Conservation (phyloP, 2,329 filamentous ascomycete species). For the Pseudofabraea citricarpa region DNA sequence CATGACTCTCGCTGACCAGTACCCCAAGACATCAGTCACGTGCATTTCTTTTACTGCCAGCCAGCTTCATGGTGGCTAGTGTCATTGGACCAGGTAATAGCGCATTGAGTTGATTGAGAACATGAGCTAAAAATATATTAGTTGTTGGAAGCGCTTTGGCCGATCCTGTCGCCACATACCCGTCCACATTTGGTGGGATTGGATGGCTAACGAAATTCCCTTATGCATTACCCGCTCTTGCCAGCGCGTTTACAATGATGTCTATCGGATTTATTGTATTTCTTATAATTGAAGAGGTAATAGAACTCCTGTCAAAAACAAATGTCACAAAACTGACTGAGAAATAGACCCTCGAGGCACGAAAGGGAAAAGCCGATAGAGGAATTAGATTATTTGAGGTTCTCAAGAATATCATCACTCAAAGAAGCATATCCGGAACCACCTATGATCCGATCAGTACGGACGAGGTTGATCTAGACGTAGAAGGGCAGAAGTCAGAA, state of each 20-base stretch:
- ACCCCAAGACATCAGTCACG: slow-evolving; percentile 42
- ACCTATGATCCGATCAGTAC: slow-evolving; percentile 22
- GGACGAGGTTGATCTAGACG: slow-evolving; percentile 4
- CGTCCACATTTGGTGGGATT: too few relatives aligned
- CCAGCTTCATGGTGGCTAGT: slow-evolving; percentile 48
- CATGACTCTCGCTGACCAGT: background rate
- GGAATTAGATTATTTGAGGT: slow-evolving; percentile 24
- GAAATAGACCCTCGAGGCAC: slow-evolving; percentile 32
- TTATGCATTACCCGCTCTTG: too few relatives aligned
- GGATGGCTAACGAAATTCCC: too few relatives aligned
- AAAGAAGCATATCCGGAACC: slow-evolving; percentile 1
- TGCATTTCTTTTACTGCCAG: slow-evolving; percentile 39
- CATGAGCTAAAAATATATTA: too few relatives aligned
- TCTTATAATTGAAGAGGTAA: too few relatives aligned
- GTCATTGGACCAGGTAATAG: slow-evolving; percentile 46
- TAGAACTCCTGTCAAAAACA: too few relatives aligned
- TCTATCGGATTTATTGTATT: too few relatives aligned
- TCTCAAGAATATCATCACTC: slow-evolving; percentile 15
- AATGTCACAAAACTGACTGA: too few relatives aligned
- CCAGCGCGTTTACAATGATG: too few relatives aligned
- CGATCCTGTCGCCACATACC: too few relatives aligned
- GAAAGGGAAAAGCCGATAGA: slow-evolving; percentile 26
- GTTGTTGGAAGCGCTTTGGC: too few relatives aligned
- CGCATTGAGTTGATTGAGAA: too few relatives aligned
- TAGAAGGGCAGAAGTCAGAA: background rate